Evolutionary conservation across 192 early-diverging fungal species (phyloP).

Genomic region (Coemansia interrupta): DNA sequence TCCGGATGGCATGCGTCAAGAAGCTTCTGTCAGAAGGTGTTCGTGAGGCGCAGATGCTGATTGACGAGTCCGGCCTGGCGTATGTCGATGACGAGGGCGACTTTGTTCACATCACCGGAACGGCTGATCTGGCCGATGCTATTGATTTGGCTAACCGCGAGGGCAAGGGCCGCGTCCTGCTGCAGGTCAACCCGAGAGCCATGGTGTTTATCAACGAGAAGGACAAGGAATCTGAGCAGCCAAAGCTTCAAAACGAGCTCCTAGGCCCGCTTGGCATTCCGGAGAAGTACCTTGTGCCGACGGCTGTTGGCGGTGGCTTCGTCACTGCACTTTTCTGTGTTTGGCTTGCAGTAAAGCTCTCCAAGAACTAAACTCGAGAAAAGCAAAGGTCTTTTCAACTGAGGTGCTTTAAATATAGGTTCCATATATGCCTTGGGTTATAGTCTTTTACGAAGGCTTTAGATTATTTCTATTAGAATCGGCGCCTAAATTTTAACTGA

Average conservation of each 20-base stretch:
- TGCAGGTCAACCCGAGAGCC: conserved; percentile 54
- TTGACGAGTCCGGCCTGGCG: conserved; percentile 58
- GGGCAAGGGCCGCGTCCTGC: conserved; percentile 72
- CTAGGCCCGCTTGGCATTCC: conserved; percentile 41
- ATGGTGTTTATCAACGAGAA: conserved; percentile 25
- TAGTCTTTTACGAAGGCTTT: too few relatives aligned
- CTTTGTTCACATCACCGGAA: conserved; percentile 70
- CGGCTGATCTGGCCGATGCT: conserved; percentile 79
- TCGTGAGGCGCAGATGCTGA: conserved; percentile 40
- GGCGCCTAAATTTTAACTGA: too few relatives aligned
- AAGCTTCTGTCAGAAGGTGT: conserved; percentile 62
- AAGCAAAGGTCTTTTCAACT: not conserved
- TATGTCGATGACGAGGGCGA: conserved; percentile 94
- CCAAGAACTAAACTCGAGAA: conserved; percentile 52
- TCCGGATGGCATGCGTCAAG: conserved; percentile 57
- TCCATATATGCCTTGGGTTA: too few relatives aligned
- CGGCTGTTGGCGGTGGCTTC: conserved; percentile 53
- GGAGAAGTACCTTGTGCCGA: conserved; percentile 46
- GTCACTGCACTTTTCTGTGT: conserved; percentile 52
- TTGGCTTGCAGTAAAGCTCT: conserved; percentile 47
- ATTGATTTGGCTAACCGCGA: conserved; percentile 74
- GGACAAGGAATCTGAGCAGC: conserved; percentile 3
- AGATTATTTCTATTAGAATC: too few relatives aligned
- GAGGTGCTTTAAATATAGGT: too few relatives aligned
- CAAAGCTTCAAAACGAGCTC: not conserved